Percentiles rank a stretch among this genome's conserved stretches.
Evolutionary conservation across 2,329 filamentous ascomycete genomes (phyloP).

Genomic region (Xylaria sp.): DNA sequence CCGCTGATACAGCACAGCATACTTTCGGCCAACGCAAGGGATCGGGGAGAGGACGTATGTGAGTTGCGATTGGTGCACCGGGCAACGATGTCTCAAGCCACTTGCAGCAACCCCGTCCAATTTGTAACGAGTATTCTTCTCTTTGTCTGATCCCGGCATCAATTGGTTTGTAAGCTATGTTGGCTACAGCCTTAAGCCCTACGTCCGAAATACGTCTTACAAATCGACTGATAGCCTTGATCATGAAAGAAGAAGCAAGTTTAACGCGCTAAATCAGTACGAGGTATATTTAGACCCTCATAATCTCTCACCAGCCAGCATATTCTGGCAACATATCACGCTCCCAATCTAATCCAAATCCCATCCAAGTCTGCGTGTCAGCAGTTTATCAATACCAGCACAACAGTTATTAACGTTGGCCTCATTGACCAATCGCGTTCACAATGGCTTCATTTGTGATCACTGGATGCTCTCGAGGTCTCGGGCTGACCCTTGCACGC

Average conservation of each 20-base stretch:
- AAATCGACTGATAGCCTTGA: background rate
- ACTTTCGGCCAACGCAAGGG: background rate
- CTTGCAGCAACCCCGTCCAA: background rate
- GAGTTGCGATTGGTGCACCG: background rate
- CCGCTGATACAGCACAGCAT: background rate
- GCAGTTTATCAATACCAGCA: background rate
- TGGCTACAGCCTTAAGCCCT: background rate
- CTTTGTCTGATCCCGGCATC: background rate
- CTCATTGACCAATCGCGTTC: background rate
- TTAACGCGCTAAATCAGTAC: background rate
- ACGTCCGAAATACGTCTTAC: background rate
- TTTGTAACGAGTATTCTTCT: too few relatives aligned
- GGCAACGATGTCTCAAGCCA: too few relatives aligned
- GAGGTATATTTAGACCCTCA: background rate
- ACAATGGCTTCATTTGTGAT: slow-evolving; percentile 7
- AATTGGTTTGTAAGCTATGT: background rate
- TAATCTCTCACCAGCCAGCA: background rate
- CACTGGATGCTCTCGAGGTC: slow-evolving; percentile 7
- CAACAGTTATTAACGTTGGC: background rate
- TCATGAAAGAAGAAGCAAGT: background rate
- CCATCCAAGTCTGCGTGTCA: background rate
- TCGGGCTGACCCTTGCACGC: slow-evolving; percentile 1
- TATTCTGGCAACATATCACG: background rate
- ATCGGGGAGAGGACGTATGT: background rate
- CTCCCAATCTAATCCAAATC: background rate